Base-by-base conservation (phyloP, 768 basidiomycete species). In the Amanita molliuscula region DNA sequence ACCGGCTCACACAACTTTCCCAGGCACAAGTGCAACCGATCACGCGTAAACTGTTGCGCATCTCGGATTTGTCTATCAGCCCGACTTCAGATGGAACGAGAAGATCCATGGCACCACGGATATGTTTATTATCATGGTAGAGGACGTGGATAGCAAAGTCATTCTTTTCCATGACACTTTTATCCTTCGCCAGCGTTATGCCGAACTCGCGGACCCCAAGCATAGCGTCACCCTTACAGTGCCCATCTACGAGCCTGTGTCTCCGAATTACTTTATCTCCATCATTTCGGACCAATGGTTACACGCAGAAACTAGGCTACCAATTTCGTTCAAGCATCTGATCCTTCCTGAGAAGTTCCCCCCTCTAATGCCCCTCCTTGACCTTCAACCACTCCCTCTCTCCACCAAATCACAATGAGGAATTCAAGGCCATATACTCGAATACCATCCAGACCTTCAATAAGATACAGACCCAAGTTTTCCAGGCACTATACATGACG, bases 1-100 rank as follows among this genome's bases (percentile, higher is more conserved):
- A n/a, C n/a, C n/a, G n/a, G n/a, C n/a, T n/a, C 92, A 99, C 95
- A 99, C 57, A 90, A 76, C 59, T 98, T 99, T 81, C 96, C 96
- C 0, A 95, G 63, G 95, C 96, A 0, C 90, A 96, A 60, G 94
- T 98, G 0, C 90, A 96, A 58, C 96, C 95, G 0, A 92, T 99
- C 59, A 98, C 96, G 0, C 84, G 93, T 8, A 88, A 90, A 0
- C 79, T 98, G 11, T 77, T 99, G 13, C 82, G 90, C 33, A 84
- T 98, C 48, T n/a, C n/a, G n/a, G 94, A 98, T 55, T 68, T 99
- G 11, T 91, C 90, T 2, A 93, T 99, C 61, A 80, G 82, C 3
- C 94, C 96, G 16, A 96, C 61, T 99, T 98, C 80, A 79, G 86
- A 40, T 99, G 96, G 96, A 94, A 97, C 34, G 89, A 92, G 59